Evolutionary conservation across 495 filamentous ascomycete genomes (phyloP), one percentile per base, ranked within the genome.

Genomic region (Annulohypoxylon nitens): DNA sequence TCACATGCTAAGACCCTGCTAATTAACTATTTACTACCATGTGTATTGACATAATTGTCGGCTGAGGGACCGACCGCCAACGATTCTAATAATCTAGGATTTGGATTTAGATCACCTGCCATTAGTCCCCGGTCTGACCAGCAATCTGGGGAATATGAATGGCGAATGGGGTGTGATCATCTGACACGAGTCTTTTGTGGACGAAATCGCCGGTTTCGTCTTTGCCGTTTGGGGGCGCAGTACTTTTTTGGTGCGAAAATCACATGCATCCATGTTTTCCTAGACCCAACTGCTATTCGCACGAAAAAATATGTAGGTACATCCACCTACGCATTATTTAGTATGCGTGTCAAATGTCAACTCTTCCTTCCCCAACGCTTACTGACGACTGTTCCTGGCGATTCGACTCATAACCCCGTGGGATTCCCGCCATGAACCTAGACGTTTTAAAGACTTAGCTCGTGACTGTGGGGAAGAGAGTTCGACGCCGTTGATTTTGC

Each of bases 401-500:
- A 59, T 63, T 55, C 37, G 12, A 16, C 37, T 18, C 18, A 67
- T 26, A 59, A 61, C 74, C 73, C 71, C 62, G 14, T 62, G 61
- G 58, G 65, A 57, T 72, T 41, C 69, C 63, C 69, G 68, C 71
- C 8, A 9, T 16, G 33, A 33, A 45, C 64, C 61, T 64, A 75
- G 58, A 76, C 79, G 25, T 20, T 50, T 48, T 58, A 61, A 45
- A n/a, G n/a, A 18, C 62, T 51, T 64, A 67, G 63, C 72, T 75
- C 67, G 72, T 75, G 72, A 75, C 67, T 75, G 72, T 75, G 72
- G 72, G 67, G 72, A 75, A 70, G 58, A 70, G 54, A 47, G 57
- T 75, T 74, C 55, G 64, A 39, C 25, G 6, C 67, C 67, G 67
- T 70, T 30, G 55, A 60, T 47, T 67, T 70, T 70, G 58, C 63